Evolutionary conservation across 202 grass and related monocot species (phyloP), one percentile per base, ranked within the genome.

Genomic region (Tripidium arundinaceum): DNA sequence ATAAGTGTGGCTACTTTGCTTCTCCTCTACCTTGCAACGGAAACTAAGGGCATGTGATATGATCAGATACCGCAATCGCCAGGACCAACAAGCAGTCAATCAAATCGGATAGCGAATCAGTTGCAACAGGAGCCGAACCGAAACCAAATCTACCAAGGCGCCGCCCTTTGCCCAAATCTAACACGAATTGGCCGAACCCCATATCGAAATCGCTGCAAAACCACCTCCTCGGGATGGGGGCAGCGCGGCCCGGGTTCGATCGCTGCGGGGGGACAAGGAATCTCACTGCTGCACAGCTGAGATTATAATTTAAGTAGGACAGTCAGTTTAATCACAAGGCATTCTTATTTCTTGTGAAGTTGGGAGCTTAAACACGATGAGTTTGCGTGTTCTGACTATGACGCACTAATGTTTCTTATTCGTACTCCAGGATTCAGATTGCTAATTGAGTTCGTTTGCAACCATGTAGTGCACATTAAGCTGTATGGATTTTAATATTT

Each of bases 91-190:
- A 76, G 19, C 1, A 33, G 62, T 74, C 24, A 68, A 61, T 26
- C 61, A 1, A 37, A 40, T 31, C 49, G 2, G 29, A 78, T 50
- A 15, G 28, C 18, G 59, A 74, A 68, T 27, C 67, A 8, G 60
- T 66, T 21, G 41, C 24, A 42, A 36, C 1, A 84, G 9, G 28
- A 72, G 18, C 11, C 57, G 1, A 41, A 11, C 34, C 14, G 25
- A 73, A 85, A 86, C 38, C 61, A 60, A 72, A 58, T 61, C 47
- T 81, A 26, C 46, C 22, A 77, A 52, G 47, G 27, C 27, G 16
- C 38, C 13, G 40, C 46, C 25, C 82, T 89, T 78, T 43, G 49
- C 74, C 79, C 83, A 82, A 89, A 83, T 75, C 87, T 63, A 58
- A 11, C 18, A 73, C 66, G 33, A 68, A 88, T 82, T 29, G 65